These are phyloP conservation scores for Talaromyces borbonicus DNA, from an alignment of 495 filamentous ascomycete species.

Conservation along the genomic window DNA sequence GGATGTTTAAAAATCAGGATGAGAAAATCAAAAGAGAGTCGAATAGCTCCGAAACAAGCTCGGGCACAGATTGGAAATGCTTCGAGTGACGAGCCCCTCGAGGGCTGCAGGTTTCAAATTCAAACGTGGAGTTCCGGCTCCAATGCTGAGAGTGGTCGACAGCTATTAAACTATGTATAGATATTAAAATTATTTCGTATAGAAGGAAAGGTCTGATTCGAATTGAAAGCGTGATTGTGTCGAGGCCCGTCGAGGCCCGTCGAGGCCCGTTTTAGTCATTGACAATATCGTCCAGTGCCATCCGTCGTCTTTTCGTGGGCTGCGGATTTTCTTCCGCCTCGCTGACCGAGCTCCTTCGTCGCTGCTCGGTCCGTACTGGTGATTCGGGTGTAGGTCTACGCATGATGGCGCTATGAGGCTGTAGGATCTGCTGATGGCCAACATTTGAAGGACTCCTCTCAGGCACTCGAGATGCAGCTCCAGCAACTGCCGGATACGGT, in stretches of 20 bases:
- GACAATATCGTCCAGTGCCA: constrained; percentile 45
- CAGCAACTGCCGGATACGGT: background rate
- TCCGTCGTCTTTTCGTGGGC: constrained; percentile 61
- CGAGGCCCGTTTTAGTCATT: no score
- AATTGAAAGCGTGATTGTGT: no score
- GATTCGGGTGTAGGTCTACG: background rate
- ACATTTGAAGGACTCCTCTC: constrained; percentile 10
- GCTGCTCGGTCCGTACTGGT: background rate
- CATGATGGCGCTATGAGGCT: background rate
- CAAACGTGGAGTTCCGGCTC: constrained; percentile 2
- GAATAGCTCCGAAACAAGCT: no score
- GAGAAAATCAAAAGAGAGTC: no score
- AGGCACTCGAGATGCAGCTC: constrained; percentile 15
- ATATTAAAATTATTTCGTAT: no score
- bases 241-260: no score
- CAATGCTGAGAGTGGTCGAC: no score
- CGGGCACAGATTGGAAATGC: no score
- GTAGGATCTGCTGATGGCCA: background rate
- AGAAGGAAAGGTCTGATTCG: no score
- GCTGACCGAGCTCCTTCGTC: constrained; percentile 4
- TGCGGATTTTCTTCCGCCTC: constrained; percentile 25
- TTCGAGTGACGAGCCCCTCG: background rate
- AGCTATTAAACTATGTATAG: constrained; percentile 4
- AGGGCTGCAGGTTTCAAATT: background rate
- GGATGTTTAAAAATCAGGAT: no score